Conservation (phyloP, 805 yeast species). For the Starmerella sirachaensis region DNA sequence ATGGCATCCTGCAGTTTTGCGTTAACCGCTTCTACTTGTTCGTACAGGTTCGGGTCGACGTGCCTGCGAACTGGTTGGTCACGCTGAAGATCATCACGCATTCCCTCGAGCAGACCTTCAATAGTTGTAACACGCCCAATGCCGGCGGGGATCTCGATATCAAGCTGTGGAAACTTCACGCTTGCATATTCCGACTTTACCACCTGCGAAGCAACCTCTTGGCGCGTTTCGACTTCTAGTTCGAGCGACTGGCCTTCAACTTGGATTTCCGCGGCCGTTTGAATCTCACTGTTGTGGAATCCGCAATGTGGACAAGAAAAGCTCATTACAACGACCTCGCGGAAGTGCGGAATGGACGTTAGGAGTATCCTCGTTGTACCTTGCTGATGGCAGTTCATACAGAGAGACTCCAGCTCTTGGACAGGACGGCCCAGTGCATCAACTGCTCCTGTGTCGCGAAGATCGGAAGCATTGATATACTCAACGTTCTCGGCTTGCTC, state of each 20-base stretch:
- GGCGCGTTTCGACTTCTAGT: slow-evolving; percentile 51
- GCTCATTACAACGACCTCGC: slow-evolving; percentile 86
- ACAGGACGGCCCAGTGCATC: slow-evolving; percentile 89
- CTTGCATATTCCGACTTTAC: slow-evolving; percentile 81
- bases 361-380: slow-evolving; percentile 76
- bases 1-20: slow-evolving; percentile 46
- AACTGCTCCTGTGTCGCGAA: slow-evolving; percentile 58
- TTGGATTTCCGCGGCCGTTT: slow-evolving; percentile 88
- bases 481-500: slow-evolving; percentile 33
- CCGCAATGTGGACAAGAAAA: slow-evolving; percentile 94
- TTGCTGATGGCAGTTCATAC: slow-evolving; percentile 86
- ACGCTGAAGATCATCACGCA: slow-evolving; percentile 62
- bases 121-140: slow-evolving; percentile 86
- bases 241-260: slow-evolving; percentile 72
- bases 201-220: slow-evolving; percentile 80
- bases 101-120: slow-evolving; percentile 78
- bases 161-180: slow-evolving; percentile 70
- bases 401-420: slow-evolving; percentile 85
- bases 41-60: slow-evolving; percentile 60
- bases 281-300: slow-evolving; percentile 80
- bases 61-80: slow-evolving; percentile 75
- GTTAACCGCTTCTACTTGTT: slow-evolving; percentile 60
- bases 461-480: slow-evolving; percentile 36
- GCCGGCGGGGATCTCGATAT: slow-evolving; percentile 89
- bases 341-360: slow-evolving; percentile 82